Base-by-base conservation (phyloP, 305 asterid species). In the Plantago coronopus region DNA sequence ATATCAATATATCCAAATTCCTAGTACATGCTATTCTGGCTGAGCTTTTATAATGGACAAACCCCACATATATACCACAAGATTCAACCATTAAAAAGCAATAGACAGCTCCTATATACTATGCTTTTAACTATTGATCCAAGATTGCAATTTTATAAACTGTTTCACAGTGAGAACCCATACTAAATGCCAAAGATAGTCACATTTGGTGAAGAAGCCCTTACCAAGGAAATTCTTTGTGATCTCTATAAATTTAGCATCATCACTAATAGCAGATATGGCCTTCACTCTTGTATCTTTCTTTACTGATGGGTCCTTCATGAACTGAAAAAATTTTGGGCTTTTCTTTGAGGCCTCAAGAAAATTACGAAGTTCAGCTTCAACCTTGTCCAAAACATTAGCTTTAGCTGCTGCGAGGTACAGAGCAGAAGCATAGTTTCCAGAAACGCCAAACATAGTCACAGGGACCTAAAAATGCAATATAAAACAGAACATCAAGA, bases 371-470 rank as follows among this genome's bases (percentile, higher is more conserved):
- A 93, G 72, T 80, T 93, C 96, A 16, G 94, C 66, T 69, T 93
- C 95, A 68, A 89, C 99, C 81, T 81, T 83, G 58, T 93, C 96
- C 80, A 93, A 73, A 37, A 65, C 43, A 54, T 85, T 89, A 47
- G 82, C 87, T 78, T 85, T 93, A 64, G 83, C 96, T 17, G 95
- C 85, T 62, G 90, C 78, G 17, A 89, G 78, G 78, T 93, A 93
- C 70, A 93, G 73, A 23, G 97, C 95, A 0, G 95, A 78, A 54
- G 97, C 96, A 78, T 89, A 93, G 82, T 93, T 85, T 70, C 95
- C 97, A 73, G 90, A 82, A 46, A 77, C 83, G 19, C 97, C 99
- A 64, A 67, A 93, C 94, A 89, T 65, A 2, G 79, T 77, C 72
- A 93, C 10, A 8, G 98, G 98, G 64, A 93, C 94, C 98, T 89